Percentiles rank a stretch among this genome's conserved stretches.
phyloP scores from a whole-genome alignment of 768 basidiomycete genomes.

The Rickenella mellea region DNA sequence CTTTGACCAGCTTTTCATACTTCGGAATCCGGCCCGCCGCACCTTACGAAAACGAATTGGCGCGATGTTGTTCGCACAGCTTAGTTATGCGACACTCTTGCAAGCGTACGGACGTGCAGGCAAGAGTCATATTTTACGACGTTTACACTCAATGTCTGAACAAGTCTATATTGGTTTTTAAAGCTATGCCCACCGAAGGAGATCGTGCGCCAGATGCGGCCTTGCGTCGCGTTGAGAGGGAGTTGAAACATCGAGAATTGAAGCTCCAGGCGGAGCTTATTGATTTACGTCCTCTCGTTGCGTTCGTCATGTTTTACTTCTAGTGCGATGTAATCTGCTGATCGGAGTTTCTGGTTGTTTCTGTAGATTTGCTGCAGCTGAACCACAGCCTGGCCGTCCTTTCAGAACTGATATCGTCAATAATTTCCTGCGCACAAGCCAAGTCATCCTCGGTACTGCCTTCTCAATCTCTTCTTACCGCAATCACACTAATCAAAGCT shows the following conservation, averaged over 20 bases:
- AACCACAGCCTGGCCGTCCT: slow-evolving; percentile 11
- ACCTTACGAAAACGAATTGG: slow-evolving; percentile 14
- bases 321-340: no score
- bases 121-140: no score
- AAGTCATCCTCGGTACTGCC: slow-evolving; percentile 13
- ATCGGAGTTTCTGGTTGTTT: not conserved
- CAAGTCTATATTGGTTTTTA: not conserved
- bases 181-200: slow-evolving; percentile 8
- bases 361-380: slow-evolving; percentile 15
- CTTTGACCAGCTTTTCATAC: slow-evolving; percentile 14
- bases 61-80: slow-evolving; percentile 7
- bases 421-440: slow-evolving; percentile 13
- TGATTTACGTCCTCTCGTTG: not conserved
- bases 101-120: slow-evolving; percentile 11
- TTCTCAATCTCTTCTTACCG: not conserved
- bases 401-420: slow-evolving; percentile 10
- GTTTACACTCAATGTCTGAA: no score
- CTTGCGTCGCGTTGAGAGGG: slow-evolving; percentile 10
- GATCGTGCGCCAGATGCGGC: slow-evolving; percentile 7
- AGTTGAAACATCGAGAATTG: slow-evolving; percentile 15
- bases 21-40: slow-evolving; percentile 16
- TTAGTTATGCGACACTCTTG: slow-evolving; percentile 13
- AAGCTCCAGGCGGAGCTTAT: slow-evolving; percentile 13
- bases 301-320: not conserved
- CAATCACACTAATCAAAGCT: no score